Percentiles rank a stretch among this genome's conserved stretches.
phyloP scores from a whole-genome alignment of 441 rosid genomes.

The Adansonia madagascariensis region DNA sequence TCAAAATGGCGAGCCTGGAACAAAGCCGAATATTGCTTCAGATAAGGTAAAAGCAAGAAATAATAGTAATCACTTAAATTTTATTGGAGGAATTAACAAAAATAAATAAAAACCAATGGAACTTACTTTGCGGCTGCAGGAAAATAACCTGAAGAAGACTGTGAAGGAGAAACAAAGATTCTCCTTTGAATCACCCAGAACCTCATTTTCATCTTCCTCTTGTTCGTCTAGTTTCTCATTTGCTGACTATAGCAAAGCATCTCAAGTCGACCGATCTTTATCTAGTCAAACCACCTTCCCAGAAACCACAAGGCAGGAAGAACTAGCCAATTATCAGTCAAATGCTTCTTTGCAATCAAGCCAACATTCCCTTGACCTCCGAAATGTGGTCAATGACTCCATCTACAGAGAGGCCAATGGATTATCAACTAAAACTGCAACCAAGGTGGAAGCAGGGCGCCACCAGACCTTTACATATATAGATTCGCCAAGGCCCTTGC shows the following conservation, averaged over 20 bases:
- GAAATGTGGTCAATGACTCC: slow-evolving; percentile 63
- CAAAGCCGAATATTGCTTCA: slow-evolving; percentile 39
- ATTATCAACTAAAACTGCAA: slow-evolving; percentile 43
- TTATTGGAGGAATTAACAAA: slow-evolving; percentile 14
- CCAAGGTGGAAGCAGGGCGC: slow-evolving; percentile 41
- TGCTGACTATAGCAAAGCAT: slow-evolving; percentile 53
- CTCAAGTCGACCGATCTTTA: slow-evolving; percentile 52
- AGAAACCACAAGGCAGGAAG: slow-evolving; percentile 27
- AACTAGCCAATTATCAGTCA: slow-evolving; percentile 32
- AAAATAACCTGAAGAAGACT: slow-evolving; percentile 50
- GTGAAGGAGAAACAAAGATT: slow-evolving; percentile 58
- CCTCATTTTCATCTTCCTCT: slow-evolving; percentile 76
- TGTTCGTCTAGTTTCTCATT: slow-evolving; percentile 79
- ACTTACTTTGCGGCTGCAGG: slow-evolving; percentile 57
- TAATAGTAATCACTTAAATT: not conserved
- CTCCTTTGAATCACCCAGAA: slow-evolving; percentile 72
- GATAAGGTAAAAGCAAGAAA: slow-evolving; percentile 57
- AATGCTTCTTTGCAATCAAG: slow-evolving; percentile 40
- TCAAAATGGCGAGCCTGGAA: slow-evolving; percentile 45
- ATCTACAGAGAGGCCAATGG: slow-evolving; percentile 64
- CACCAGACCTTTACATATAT: slow-evolving; percentile 56
- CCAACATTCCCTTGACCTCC: slow-evolving; percentile 54
- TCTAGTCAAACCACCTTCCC: slow-evolving; percentile 37
- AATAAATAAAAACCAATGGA: slow-evolving; percentile 17
- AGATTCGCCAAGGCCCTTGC: slow-evolving; percentile 73